Base-by-base conservation (phyloP, 169 alveolate genomes). In the Eimeria praecox region DNA sequence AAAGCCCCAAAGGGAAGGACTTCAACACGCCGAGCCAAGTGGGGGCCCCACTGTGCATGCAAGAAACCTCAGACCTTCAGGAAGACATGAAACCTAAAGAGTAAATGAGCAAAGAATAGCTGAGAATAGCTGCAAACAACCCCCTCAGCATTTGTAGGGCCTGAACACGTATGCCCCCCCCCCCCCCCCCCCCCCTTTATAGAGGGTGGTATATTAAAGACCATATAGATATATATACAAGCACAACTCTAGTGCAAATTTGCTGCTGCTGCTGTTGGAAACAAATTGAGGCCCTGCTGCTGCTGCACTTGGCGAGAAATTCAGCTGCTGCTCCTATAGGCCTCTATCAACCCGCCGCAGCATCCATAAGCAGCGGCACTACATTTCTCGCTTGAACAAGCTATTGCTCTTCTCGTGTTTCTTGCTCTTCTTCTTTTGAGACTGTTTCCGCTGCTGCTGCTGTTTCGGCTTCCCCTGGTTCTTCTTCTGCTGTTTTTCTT, bases 341-440 rank as follows among this genome's bases (percentile, higher is more conserved):
- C 71, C 71, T 4, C 69, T 14, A 30, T 52, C 90, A 46, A 42
- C 35, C 69, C 69, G 71, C 90, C 24, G 90, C 44, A 12, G 46
- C 42, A 80, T n/a, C 90, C 42, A 80, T n/a, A 69, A 80, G 27
- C 69, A n/a, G 90, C 90, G n/a, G 66, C 69, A 30, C 49, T 46
- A 80, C 46, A 46, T 54, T 54, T 80, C 90, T 22, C 90, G 90
- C 90, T 80, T 80, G 33, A 44, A 80, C 33, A 71, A 80, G 38
- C 69, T 27, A 49, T 52, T 80, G 66, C 69, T 49, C 18, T 44
- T 42, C 16, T 16, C 59, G 90, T 33, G 9, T 8, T 77, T 80
- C 90, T 80, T 80, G n/a, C 30, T 80, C 5, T 46, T 44, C 30
- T 30, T 30, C 46, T 80, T 40, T 14, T 80, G 73, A 59, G 54